Conservation (phyloP, 2,329 filamentous ascomycete genomes). For the Verticillium alfalfae region DNA sequence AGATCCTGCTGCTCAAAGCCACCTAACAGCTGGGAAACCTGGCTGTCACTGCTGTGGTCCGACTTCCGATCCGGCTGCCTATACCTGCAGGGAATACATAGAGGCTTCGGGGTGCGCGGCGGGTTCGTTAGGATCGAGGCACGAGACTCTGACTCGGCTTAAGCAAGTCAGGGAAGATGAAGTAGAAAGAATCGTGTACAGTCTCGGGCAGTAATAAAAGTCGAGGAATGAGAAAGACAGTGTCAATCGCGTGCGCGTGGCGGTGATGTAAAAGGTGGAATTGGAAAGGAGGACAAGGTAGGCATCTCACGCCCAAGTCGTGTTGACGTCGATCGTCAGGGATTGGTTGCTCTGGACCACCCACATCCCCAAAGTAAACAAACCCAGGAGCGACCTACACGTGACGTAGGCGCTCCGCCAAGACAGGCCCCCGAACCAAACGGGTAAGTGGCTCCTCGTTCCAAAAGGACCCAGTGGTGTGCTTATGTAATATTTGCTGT, state of each 20-base stretch:
- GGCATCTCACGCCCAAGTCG: background rate
- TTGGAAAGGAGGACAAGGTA: background rate
- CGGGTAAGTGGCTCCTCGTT: too few species aligned
- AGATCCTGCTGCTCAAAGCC: conserved; percentile 4
- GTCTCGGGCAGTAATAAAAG: background rate
- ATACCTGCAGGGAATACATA: background rate
- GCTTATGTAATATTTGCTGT: too few species aligned
- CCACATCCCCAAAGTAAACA: conserved; percentile 20
- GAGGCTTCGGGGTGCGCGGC: background rate
- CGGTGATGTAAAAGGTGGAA: background rate
- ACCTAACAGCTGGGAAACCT: background rate
- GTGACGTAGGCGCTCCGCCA: conserved; percentile 6
- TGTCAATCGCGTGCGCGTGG: background rate
- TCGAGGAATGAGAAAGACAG: background rate
- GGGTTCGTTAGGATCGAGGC: background rate
- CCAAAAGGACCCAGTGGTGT: too few species aligned
- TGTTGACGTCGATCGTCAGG: conserved; percentile 1
- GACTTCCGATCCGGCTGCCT: background rate
- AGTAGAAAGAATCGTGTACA: background rate
- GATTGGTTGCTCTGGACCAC: conserved; percentile 18
- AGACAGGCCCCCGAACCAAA: too few species aligned
- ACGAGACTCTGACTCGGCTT: background rate
- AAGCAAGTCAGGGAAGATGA: background rate
- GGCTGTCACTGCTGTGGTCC: background rate
- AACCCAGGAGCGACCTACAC: conserved; percentile 6